These are phyloP conservation scores for Ploettnerulaceae sp. DNA, from an alignment of 2,329 filamentous ascomycete genomes.

Conservation along the genomic window DNA sequence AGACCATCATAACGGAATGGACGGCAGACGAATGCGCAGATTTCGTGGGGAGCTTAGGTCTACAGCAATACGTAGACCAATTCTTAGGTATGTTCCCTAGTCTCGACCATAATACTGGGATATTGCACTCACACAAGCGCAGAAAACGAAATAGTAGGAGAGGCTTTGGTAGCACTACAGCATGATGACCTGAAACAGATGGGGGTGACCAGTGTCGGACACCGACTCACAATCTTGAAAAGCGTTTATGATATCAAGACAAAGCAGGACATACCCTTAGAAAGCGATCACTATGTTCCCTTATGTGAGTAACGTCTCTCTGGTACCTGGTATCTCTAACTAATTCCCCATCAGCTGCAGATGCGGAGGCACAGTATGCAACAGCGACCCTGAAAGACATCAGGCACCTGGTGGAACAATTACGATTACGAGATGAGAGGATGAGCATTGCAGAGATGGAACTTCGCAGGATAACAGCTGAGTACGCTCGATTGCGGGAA, in stretches of 20 bases:
- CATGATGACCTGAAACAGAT: constrained; percentile 95
- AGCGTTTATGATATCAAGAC: constrained; percentile 95
- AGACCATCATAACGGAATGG: constrained; percentile 75
- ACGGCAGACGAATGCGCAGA: constrained; percentile 84
- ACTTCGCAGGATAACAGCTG: constrained; percentile 75
- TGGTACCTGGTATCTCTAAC: constrained; percentile 19
- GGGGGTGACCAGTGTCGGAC: constrained; percentile 87
- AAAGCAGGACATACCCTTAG: constrained; percentile 84
- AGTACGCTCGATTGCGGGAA: constrained; percentile 83
- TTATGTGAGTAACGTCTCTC: constrained; percentile 59
- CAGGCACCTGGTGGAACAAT: constrained; percentile 81
- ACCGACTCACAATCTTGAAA: constrained; percentile 91
- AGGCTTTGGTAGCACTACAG: constrained; percentile 80
- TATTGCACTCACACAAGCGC: constrained; percentile 31
- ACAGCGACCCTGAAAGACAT: constrained; percentile 91
- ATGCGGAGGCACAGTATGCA: constrained; percentile 78
- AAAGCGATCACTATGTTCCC: constrained; percentile 90
- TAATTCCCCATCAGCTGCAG: constrained; percentile 60
- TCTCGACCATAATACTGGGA: constrained; percentile 4
- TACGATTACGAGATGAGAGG: constrained; percentile 84
- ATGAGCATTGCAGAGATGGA: constrained; percentile 81
- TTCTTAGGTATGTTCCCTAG: constrained; percentile 65
- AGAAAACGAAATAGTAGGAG: constrained; percentile 94
- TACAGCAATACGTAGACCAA: constrained; percentile 75
- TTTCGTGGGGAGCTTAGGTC: constrained; percentile 73